Base-by-base conservation (phyloP, 2,329 filamentous ascomycete genomes). In the Berkeleyomyces basicola region DNA sequence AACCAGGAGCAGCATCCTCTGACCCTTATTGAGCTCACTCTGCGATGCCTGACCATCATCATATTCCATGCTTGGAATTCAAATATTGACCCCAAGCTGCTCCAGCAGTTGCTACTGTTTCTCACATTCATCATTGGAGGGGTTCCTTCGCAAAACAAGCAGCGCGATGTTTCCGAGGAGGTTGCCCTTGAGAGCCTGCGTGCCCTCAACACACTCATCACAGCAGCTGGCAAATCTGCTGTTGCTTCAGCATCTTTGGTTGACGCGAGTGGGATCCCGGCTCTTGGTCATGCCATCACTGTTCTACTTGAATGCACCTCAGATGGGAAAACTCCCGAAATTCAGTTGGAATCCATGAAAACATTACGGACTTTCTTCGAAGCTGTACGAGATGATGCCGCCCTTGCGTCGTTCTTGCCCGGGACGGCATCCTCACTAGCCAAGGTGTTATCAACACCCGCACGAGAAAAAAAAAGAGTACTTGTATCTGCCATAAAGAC, bases 381-480 rank as follows among this genome's bases (percentile, higher is more conserved):
- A 5, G 81, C 83, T 31, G 78, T 96, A 51, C 83, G 80, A 61
- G 86, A 93, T 68, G 81, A 80, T 57, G 80, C 87, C n/a, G 83
- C 88, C 2, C 76, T 95, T 63, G 88, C 90, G 7, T 91, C 82
- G 65, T 93, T 99, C 69, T 78, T 97, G 49, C 93, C 95, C 0
- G 90, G 91, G 7, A 89, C 89, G 0, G 82, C 96, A 0, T 97
- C 93, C 2, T 83, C 84, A 0, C 75, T 99, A 33, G 85, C 87
- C 1, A 91, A 86, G 68, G 76, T 90, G 0, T 74, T 95, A 59
- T 85, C 87, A 3, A 83, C 83, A 0, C 87, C 85, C 0, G 82
- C 80, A 47, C 78, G 80, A 9, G 74, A 77, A 53, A 82, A 79
- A 67, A 72, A 71, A 0, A 72, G 79, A 47, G 80, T 95, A 0